Evolutionary conservation across 495 filamentous ascomycete species (phyloP).

Genomic region (Saxophila tyrrhenica): DNA sequence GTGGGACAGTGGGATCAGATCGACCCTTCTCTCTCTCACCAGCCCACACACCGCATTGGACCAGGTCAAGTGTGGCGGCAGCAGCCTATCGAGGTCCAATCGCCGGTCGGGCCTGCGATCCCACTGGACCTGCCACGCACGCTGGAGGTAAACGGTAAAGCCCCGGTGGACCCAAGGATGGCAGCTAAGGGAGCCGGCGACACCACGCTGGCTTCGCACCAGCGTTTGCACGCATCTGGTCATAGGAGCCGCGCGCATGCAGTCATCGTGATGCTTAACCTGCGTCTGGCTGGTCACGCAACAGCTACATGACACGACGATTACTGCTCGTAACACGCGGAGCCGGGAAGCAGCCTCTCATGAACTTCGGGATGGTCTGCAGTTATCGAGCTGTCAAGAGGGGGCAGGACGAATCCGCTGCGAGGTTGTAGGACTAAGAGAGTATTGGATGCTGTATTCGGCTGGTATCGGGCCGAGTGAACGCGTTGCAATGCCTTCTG

Average conservation of each 20-base stretch:
- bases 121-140: neutral
- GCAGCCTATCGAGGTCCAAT: neutral
- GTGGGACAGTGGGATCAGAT: too few relatives aligned
- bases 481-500: too few relatives aligned
- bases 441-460: neutral
- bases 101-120: neutral
- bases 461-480: neutral
- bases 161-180: too few relatives aligned
- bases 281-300: constrained; percentile 1
- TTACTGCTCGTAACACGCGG: neutral
- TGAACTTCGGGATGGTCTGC: too few relatives aligned
- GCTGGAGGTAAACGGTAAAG: neutral
- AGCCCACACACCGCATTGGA: neutral
- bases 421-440: too few relatives aligned
- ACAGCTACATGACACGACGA: neutral
- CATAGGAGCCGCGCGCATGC: neutral
- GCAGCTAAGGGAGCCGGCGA: too few relatives aligned
- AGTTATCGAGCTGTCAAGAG: too few relatives aligned
- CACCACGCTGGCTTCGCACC: neutral
- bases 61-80: neutral
- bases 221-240: neutral
- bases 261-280: neutral
- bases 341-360: neutral
- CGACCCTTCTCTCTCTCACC: too few relatives aligned
- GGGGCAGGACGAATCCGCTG: too few relatives aligned